These are phyloP conservation scores for Esteya vermicola DNA, from an alignment of 2,329 filamentous ascomycete species.

Conservation along the genomic window DNA sequence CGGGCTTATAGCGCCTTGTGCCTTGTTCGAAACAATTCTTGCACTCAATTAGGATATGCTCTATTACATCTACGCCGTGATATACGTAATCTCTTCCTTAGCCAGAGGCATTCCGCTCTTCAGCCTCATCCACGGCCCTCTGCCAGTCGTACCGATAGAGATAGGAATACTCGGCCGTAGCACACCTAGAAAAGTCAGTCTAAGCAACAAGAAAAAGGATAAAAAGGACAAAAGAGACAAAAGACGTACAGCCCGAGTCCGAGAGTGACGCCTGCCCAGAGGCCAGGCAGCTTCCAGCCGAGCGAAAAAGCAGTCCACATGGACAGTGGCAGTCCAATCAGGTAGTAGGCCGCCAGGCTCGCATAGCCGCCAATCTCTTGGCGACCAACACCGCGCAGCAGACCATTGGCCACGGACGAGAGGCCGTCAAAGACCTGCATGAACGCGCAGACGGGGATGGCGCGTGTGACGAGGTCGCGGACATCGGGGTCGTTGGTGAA, in stretches of 20 bases:
- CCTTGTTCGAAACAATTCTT: too few species aligned
- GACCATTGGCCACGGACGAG: constrained; percentile 65
- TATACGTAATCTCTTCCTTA: too few species aligned
- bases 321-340: constrained; percentile 70
- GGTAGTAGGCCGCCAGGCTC: constrained; percentile 76
- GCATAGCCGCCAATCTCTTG: constrained; percentile 85
- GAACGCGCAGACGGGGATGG: constrained; percentile 68
- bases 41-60: not conserved
- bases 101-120: constrained; percentile 27
- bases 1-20: too few species aligned
- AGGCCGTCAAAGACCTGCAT: constrained; percentile 86
- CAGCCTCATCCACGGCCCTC: constrained; percentile 36
- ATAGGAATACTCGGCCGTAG: constrained; percentile 42
- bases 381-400: constrained; percentile 74
- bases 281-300: constrained; percentile 60
- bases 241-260: constrained; percentile 47
- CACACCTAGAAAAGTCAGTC: constrained; percentile 32
- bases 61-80: not conserved
- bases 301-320: constrained; percentile 66
- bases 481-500: constrained; percentile 65
- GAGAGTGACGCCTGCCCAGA: constrained; percentile 69
- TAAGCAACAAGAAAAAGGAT: constrained; percentile 14
- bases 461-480: constrained; percentile 48
- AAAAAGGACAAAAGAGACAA: constrained; percentile 3
- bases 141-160: constrained; percentile 39